A percentile compares a stretch with the other conserved stretches of the same genome.
These are phyloP conservation scores for Jimgerdemannia flammicorona DNA, from an alignment of 192 early-diverging fungal species.

Conservation along the genomic window DNA sequence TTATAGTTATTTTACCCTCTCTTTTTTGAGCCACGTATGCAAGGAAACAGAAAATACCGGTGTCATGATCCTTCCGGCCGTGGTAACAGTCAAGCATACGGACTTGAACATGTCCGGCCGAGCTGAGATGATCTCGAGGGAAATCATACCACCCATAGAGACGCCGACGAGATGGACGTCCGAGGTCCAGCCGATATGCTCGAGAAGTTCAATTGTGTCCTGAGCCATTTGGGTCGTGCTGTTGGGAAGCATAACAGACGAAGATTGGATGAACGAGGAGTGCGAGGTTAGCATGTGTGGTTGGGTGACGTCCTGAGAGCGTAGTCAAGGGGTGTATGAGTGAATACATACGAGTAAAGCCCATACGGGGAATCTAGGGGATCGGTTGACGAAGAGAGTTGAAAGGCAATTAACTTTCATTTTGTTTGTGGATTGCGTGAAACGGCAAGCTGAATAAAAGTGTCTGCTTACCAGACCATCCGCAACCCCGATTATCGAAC, in stretches of 20 bases:
- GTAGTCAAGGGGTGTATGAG: not conserved
- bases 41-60: not conserved
- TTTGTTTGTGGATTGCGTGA: no score
- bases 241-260: not conserved
- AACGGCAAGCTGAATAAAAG: not conserved
- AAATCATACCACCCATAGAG: constrained; percentile 87
- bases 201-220: constrained; percentile 66
- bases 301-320: no score
- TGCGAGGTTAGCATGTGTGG: no score
- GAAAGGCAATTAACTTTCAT: not conserved
- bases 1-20: no score
- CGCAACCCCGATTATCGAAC: constrained; percentile 86
- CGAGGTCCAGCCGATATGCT: constrained; percentile 67
- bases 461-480: constrained; percentile 40
- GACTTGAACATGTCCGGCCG: constrained; percentile 56
- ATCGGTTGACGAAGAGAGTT: not conserved
- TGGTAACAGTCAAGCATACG: constrained; percentile 54
- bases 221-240: constrained; percentile 75
- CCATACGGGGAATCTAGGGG: constrained; percentile 47
- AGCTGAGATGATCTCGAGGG: constrained; percentile 62
- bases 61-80: constrained; percentile 41
- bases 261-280: no score
- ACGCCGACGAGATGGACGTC: constrained; percentile 77
- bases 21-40: not conserved
- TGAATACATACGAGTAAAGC: constrained; percentile 40